Evolutionary conservation across 2,329 filamentous ascomycete genomes (phyloP).

Genomic region (Cryphonectria naterciae): DNA sequence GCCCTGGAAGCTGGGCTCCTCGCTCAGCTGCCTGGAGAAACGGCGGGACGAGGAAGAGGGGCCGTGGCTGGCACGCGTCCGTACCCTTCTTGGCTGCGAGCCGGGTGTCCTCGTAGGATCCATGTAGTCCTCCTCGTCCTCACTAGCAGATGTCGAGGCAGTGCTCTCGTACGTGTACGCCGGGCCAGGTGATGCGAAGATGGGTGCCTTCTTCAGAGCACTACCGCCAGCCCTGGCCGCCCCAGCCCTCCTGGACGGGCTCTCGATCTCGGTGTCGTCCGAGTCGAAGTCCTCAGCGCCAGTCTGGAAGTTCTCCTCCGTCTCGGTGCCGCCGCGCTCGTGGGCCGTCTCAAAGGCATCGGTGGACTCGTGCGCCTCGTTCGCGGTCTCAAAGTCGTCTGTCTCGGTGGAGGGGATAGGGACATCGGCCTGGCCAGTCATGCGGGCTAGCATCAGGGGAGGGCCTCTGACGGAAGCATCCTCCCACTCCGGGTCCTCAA

Average conservation of each 20-base stretch:
- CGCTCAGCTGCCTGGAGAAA: slow-evolving; percentile 60
- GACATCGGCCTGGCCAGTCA: slow-evolving; percentile 21
- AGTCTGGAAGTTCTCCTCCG: slow-evolving; percentile 94
- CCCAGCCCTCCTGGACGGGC: slow-evolving; percentile 50
- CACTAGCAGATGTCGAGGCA: slow-evolving; percentile 82
- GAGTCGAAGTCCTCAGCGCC: slow-evolving; percentile 79
- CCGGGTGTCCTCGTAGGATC: slow-evolving; percentile 63
- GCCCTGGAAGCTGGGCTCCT: slow-evolving; percentile 60
- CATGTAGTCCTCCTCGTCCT: slow-evolving; percentile 66
- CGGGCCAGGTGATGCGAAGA: slow-evolving; percentile 50
- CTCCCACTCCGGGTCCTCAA: slow-evolving; percentile 89
- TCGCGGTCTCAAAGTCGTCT: slow-evolving; percentile 80
- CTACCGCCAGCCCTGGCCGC: slow-evolving; percentile 28
- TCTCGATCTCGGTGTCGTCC: slow-evolving; percentile 87
- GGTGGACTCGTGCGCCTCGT: slow-evolving; percentile 78
- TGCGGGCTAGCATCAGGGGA: slow-evolving; percentile 20
- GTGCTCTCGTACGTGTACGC: slow-evolving; percentile 78
- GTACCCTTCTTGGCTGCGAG: slow-evolving; percentile 68
- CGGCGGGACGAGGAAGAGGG: slow-evolving; percentile 54
- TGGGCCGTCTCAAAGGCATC: slow-evolving; percentile 72
- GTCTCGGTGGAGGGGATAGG: slow-evolving; percentile 43
- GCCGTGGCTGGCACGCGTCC: slow-evolving; percentile 70
- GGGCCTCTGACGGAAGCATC: slow-evolving; percentile 52
- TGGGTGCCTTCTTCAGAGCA: slow-evolving; percentile 46
- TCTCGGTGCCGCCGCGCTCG: slow-evolving; percentile 77